Evolutionary conservation across 2,329 filamentous ascomycete genomes (phyloP).

Genomic region (Calonectria hongkongensis): DNA sequence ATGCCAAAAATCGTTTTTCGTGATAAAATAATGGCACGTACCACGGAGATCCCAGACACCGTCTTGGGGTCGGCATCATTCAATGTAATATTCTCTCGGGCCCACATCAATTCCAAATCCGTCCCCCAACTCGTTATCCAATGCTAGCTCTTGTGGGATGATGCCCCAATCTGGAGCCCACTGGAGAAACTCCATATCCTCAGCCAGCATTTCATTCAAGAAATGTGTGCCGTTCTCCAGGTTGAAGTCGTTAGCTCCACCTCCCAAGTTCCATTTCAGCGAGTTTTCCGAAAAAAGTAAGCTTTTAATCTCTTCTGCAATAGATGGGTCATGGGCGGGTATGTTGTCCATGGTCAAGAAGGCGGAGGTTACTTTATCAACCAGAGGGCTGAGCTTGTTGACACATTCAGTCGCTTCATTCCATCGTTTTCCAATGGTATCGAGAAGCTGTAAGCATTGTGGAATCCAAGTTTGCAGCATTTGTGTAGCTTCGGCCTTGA

Average conservation of each 20-base stretch:
- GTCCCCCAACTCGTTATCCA: constrained; percentile 1
- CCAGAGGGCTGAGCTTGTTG: background rate
- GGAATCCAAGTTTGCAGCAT: constrained; percentile 20
- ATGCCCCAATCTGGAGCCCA: constrained; percentile 20
- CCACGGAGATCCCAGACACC: no score
- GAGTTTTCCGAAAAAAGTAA: constrained; percentile 12
- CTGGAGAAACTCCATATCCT: constrained; percentile 17
- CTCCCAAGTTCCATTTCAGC: background rate
- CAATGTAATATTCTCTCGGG: background rate
- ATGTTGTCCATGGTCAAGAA: background rate
- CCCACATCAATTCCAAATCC: background rate
- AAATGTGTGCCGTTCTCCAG: background rate
- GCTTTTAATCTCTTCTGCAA: constrained; percentile 13
- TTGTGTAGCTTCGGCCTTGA: background rate
- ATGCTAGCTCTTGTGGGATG: background rate
- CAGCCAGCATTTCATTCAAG: background rate
- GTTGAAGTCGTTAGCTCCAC: background rate
- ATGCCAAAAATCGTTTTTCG: no score
- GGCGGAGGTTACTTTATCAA: background rate
- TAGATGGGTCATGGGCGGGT: background rate
- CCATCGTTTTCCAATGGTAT: constrained; percentile 17
- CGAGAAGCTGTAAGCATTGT: constrained; percentile 10
- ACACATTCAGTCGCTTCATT: constrained; percentile 10
- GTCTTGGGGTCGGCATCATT: background rate
- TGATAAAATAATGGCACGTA: no score